Conservation (phyloP, 345 rosid genomes). For the Anastatica hierochuntica region DNA sequence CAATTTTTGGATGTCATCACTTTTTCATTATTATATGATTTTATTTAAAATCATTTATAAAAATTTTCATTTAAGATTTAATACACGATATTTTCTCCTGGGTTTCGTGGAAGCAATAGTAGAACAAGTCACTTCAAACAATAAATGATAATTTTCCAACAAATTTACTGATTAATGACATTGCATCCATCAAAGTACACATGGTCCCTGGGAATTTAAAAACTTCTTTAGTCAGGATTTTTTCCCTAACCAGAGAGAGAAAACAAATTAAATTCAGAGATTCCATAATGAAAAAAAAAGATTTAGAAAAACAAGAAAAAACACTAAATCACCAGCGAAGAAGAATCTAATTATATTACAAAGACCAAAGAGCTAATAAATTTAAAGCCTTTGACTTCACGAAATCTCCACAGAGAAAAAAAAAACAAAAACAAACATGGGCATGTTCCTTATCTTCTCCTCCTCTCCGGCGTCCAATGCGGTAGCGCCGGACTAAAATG, state of each 20-base stretch:
- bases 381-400: slow-evolving; percentile 23
- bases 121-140: no score
- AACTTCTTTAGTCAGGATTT: slow-evolving; percentile 16
- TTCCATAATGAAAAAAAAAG: slow-evolving; percentile 13
- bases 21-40: no score
- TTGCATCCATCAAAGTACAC: slow-evolving; percentile 16
- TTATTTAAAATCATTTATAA: no score
- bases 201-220: slow-evolving; percentile 23
- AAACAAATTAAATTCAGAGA: slow-evolving; percentile 23
- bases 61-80: no score
- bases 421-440: slow-evolving; percentile 9
- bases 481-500: slow-evolving; percentile 74
- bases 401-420: slow-evolving; percentile 4
- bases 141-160: no score
- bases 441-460: slow-evolving; percentile 21
- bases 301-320: background rate
- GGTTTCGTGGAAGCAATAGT: no score
- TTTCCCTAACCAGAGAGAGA: slow-evolving; percentile 17
- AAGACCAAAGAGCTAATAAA: slow-evolving; percentile 22
- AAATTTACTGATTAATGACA: slow-evolving; percentile 3
- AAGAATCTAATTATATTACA: slow-evolving; percentile 25
- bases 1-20: no score
- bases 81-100: no score
- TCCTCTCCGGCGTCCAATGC: slow-evolving; percentile 71
- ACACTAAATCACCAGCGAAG: slow-evolving; percentile 9